These are phyloP conservation scores for Fusarium heterosporum DNA, from an alignment of 2,329 filamentous ascomycete species.

Conservation along the genomic window DNA sequence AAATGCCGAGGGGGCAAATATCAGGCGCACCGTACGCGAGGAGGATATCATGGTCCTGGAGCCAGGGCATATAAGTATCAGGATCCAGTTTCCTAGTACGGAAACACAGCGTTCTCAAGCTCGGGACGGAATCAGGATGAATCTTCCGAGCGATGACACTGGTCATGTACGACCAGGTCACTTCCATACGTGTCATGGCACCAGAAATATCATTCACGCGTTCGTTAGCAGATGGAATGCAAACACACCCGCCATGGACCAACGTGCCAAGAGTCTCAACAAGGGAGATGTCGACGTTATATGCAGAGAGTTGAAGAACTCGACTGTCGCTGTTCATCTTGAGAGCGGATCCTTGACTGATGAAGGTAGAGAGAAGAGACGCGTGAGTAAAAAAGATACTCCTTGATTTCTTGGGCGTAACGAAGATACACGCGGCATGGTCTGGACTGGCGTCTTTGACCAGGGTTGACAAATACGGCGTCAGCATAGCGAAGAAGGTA, in stretches of 20 bases:
- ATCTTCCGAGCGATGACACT: constrained; percentile 66
- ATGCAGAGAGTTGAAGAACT: constrained; percentile 66
- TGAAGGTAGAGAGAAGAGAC: constrained; percentile 66
- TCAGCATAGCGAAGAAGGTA: constrained; percentile 54
- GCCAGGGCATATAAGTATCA: constrained; percentile 62
- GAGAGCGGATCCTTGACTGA: constrained; percentile 63
- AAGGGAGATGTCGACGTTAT: constrained; percentile 65
- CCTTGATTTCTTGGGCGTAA: constrained; percentile 67
- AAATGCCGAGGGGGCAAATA: constrained; percentile 63
- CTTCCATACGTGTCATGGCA: constrained; percentile 62
- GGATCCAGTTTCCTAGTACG: constrained; percentile 63
- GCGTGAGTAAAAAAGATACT: constrained; percentile 72
- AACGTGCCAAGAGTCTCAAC: constrained; percentile 65
- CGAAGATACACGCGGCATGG: constrained; percentile 70
- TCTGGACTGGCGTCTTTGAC: constrained; percentile 54
- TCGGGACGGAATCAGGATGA: constrained; percentile 52
- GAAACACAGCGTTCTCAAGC: constrained; percentile 58
- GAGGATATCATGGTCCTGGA: constrained; percentile 58
- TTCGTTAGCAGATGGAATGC: constrained; percentile 65
- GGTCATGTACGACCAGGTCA: constrained; percentile 67
- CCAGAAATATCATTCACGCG: constrained; percentile 62
- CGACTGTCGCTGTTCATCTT: constrained; percentile 64
- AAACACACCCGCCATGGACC: constrained; percentile 68
- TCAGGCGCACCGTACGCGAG: constrained; percentile 65
- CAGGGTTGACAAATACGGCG: constrained; percentile 47